These are phyloP conservation scores for Sporormia fimetaria DNA, from an alignment of 495 filamentous ascomycete genomes.

Conservation along the genomic window DNA sequence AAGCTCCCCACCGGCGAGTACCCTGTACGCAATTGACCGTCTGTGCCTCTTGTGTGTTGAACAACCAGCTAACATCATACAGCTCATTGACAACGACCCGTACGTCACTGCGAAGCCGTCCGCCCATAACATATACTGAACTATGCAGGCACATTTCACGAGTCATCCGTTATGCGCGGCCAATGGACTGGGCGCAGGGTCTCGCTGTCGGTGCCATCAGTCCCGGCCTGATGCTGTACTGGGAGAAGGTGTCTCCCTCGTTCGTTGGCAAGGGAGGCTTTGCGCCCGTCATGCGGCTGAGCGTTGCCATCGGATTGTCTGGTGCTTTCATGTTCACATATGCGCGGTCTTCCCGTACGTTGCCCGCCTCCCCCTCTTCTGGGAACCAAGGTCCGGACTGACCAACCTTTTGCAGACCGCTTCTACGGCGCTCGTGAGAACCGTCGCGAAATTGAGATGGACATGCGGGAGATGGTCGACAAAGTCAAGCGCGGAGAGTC, in stretches of 20 bases:
- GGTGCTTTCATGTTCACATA: conserved; percentile 76
- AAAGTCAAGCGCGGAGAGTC: conserved; percentile 85
- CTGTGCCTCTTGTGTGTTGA: background rate
- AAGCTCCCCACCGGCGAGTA: conserved; percentile 19
- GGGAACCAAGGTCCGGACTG: no score
- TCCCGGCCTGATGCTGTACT: conserved; percentile 59
- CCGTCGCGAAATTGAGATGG: conserved; percentile 78
- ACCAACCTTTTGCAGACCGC: conserved; percentile 42
- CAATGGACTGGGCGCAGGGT: conserved; percentile 67
- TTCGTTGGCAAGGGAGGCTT: conserved; percentile 70
- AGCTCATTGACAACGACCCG: conserved; percentile 99
- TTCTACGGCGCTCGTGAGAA: conserved; percentile 96
- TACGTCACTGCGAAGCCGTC: conserved; percentile 38
- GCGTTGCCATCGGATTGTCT: conserved; percentile 53
- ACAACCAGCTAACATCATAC: conserved; percentile 21
- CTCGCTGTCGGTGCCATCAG: conserved; percentile 51
- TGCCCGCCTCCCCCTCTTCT: background rate
- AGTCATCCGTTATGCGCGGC: conserved; percentile 74
- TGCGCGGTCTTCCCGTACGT: conserved; percentile 54
- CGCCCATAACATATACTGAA: conserved; percentile 21
- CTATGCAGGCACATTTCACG: conserved; percentile 69
- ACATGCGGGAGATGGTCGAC: conserved; percentile 95
- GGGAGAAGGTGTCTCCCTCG: conserved; percentile 76
- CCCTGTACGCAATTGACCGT: conserved; percentile 17
- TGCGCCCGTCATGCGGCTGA: conserved; percentile 67